Conservation (phyloP, 495 filamentous ascomycete species). For the Podospora australis region DNA sequence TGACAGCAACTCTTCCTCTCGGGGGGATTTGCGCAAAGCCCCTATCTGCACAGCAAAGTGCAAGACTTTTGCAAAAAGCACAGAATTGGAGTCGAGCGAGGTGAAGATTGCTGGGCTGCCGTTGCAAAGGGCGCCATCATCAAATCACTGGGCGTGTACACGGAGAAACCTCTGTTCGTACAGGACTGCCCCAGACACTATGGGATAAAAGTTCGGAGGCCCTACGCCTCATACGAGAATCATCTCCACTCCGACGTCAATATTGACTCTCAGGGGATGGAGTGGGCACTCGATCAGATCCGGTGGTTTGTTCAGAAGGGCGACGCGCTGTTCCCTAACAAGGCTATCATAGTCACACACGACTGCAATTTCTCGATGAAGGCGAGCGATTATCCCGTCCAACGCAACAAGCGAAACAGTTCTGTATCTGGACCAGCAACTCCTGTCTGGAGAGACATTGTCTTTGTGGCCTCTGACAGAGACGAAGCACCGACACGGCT, state of each 20-base stretch:
- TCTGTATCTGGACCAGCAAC: neutral
- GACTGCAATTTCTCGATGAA: slow-evolving; percentile 21
- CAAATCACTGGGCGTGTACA: slow-evolving; percentile 24
- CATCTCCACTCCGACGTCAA: slow-evolving; percentile 8
- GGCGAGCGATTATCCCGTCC: slow-evolving; percentile 9
- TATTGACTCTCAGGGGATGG: slow-evolving; percentile 13
- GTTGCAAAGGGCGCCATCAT: slow-evolving; percentile 28
- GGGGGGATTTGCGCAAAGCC: slow-evolving; percentile 20
- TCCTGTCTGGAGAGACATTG: slow-evolving; percentile 15
- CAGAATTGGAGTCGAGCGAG: slow-evolving; percentile 16
- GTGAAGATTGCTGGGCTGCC: slow-evolving; percentile 25
- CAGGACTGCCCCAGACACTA: slow-evolving; percentile 22
- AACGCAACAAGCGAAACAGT: slow-evolving; percentile 2
- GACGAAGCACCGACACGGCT: slow-evolving; percentile 14
- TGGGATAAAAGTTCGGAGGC: slow-evolving; percentile 19
- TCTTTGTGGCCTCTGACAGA: slow-evolving; percentile 16
- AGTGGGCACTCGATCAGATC: slow-evolving; percentile 22
- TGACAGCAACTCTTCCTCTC: slow-evolving; percentile 21
- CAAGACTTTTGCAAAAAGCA: slow-evolving; percentile 10
- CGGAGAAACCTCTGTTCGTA: slow-evolving; percentile 11
- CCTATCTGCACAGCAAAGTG: slow-evolving; percentile 17
- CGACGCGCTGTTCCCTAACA: slow-evolving; percentile 21
- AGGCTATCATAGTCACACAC: slow-evolving; percentile 8
- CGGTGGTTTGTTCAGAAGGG: slow-evolving; percentile 23
- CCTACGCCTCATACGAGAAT: slow-evolving; percentile 12